Evolutionary conservation across 768 basidiomycete species (phyloP), one percentile per base, ranked within the genome.

Genomic region (Tephrocybe sp.): DNA sequence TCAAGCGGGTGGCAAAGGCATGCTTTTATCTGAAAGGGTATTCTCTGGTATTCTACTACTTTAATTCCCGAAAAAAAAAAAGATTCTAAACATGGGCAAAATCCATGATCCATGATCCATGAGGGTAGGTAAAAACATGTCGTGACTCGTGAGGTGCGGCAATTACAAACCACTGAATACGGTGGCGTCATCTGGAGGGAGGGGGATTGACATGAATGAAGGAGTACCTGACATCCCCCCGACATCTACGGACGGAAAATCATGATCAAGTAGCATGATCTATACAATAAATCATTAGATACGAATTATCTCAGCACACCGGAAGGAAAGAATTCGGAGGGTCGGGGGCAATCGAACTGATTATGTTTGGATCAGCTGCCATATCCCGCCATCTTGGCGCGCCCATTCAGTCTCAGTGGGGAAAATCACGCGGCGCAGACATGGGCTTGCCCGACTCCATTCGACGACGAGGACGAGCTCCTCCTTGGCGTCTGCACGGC

Each of bases 371-470:
- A 64, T 50, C 39, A 54, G 35, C 21, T 48, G 46, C 77, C 76
- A 77, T 24, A 54, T 47, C 16, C 60, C 64, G 40, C 64, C 63
- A n/a, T 52, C 63, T 42, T 64, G 60, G 21, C 70, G 60, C 15
- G 64, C 57, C 82, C 82, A 84, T 53, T 80, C 78, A 15, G 69
- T 76, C 52, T 73, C 71, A 11, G 77, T 78, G 6, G 82, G 83
- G 58, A 85, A 85, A 40, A 78, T 64, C 58, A 84, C 71, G 22
- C 72, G 71, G 31, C 73, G 69, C 41, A 85, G 66, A 5, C 76
- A 69, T 0, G 79, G 78, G 58, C 83, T 84, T 18, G 74, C 80
- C 24, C 72, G 69, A 32, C 64, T 59, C 82, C 82, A 86, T 48
- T 80, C 77, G 39, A 57, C 56, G 56, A 83, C 84, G 22, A 86